Conservation (phyloP, 805 yeast genomes). For the Kazachstania taianensis region DNA sequence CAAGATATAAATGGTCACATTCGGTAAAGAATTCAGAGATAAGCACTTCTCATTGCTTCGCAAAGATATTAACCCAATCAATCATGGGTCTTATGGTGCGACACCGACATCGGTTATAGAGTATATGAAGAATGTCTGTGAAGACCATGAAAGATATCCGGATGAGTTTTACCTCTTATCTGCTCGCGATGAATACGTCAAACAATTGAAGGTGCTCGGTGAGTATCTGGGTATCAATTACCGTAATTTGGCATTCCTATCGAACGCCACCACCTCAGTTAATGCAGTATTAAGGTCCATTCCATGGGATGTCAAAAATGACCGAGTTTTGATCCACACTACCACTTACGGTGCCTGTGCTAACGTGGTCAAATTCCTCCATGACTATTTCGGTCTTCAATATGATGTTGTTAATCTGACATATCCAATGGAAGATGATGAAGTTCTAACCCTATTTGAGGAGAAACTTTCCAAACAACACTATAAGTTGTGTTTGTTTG, state of each 20-base stretch:
- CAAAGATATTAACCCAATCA: no score
- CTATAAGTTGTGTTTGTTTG: constrained; percentile 40
- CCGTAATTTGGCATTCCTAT: constrained; percentile 41
- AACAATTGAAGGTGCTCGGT: constrained; percentile 32
- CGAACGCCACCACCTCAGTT: constrained; percentile 53
- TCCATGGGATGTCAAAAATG: constrained; percentile 37
- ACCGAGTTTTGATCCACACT: constrained; percentile 40
- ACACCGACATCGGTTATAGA: constrained; percentile 41
- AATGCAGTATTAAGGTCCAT: constrained; percentile 47
- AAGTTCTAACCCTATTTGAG: constrained; percentile 30
- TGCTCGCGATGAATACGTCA: constrained; percentile 23
- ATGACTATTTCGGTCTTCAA: no score
- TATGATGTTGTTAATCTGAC: constrained; percentile 31
- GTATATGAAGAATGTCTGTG: constrained; percentile 24
- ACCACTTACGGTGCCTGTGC: no score
- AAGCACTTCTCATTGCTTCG: no score
- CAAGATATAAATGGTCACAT: no score
- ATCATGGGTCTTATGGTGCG: constrained; percentile 58
- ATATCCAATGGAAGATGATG: constrained; percentile 38
- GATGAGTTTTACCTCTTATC: constrained; percentile 34
- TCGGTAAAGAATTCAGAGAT: no score
- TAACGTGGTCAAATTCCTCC: no score
- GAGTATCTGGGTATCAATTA: constrained; percentile 39
- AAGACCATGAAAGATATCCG: constrained; percentile 33
- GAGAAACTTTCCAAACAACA: constrained; percentile 19